Evolutionary conservation across 1,284 basidiomycete genomes (phyloP), one percentile per base, ranked within the genome.

Genomic region (Sanghuangporus baumii): DNA sequence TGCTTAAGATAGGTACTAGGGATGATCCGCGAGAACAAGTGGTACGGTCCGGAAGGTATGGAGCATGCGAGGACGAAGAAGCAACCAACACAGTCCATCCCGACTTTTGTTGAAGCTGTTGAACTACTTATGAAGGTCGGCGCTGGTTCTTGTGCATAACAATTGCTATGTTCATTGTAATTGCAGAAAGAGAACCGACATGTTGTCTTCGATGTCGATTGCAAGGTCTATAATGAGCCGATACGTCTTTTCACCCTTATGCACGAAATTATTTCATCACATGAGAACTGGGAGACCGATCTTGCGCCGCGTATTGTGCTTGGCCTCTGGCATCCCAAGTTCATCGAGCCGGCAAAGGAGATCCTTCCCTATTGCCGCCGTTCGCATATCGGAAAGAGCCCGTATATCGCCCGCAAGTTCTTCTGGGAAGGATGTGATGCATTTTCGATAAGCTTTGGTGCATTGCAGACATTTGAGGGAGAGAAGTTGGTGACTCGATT

Each of bases 141-240:
- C 58, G 55, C 60, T 36, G 50, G 61, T 60, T 58, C 57, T 40
- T n/a, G 43, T n/a, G 43, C 6, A n/a, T 2, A 16, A 46, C 43
- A 23, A 40, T 38, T 26, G 12, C 31, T 54, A 60, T 63, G 40
- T 55, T 64, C 20, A 7, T n/a, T 14, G 11, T 46, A n/a, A n/a
- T 18, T 50, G 38, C 63, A 93, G 91, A 88, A 90, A 38, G 91
- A 92, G 73, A 94, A 96, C 75, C 79, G 76, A 23, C 90, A 94
- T 69, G 88, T 93, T 72, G 87, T 87, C 68, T 90, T 98, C 72
- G 93, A 97, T 74, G 85, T 98, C 65, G 95, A 98, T 73, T 91
- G 96, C 72, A 98, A 99, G 76, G 86, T 92, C 46, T 89, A 94
- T 71, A 98, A 97, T 73, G 86, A 96, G 69, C 95, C 97, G 0